Evolutionary conservation across 345 rosid genomes (phyloP).

Genomic region (Gossypium ekmanianum): DNA sequence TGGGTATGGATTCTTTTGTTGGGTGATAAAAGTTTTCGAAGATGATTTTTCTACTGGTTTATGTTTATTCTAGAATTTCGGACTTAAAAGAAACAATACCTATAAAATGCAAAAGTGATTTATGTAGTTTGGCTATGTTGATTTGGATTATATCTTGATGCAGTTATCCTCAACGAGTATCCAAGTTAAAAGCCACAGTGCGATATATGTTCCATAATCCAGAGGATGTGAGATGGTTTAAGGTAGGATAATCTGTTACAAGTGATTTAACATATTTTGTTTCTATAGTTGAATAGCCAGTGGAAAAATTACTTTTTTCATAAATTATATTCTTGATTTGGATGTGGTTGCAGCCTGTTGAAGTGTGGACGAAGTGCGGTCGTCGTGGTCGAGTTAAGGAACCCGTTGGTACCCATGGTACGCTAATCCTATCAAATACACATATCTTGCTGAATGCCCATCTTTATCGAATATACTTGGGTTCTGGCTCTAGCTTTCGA

Average conservation of each 20-base stretch:
- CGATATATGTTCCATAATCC: slow-evolving; percentile 90
- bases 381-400: slow-evolving; percentile 89
- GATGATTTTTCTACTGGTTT: background rate
- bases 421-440: slow-evolving; percentile 13
- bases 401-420: slow-evolving; percentile 96
- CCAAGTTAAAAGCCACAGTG: slow-evolving; percentile 75
- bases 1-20: slow-evolving; percentile 46
- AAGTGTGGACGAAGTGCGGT: slow-evolving; percentile 81
- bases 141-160: slow-evolving; percentile 18
- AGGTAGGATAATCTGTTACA: slow-evolving; percentile 41
- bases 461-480: background rate
- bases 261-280: background rate
- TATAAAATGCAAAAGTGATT: background rate
- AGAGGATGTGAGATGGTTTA: slow-evolving; percentile 97
- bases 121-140: slow-evolving; percentile 6
- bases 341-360: slow-evolving; percentile 66
- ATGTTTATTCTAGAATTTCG: background rate
- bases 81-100: background rate
- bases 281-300: background rate
- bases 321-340: slow-evolving; percentile 11
- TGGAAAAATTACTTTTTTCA: background rate
- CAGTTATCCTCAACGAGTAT: slow-evolving; percentile 94
- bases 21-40: background rate
- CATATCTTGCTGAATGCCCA: background rate
- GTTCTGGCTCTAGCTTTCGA: background rate